Evolutionary conservation across 352 stramenopile genomes (phyloP).

Genomic region (Globisporangium splendens): DNA sequence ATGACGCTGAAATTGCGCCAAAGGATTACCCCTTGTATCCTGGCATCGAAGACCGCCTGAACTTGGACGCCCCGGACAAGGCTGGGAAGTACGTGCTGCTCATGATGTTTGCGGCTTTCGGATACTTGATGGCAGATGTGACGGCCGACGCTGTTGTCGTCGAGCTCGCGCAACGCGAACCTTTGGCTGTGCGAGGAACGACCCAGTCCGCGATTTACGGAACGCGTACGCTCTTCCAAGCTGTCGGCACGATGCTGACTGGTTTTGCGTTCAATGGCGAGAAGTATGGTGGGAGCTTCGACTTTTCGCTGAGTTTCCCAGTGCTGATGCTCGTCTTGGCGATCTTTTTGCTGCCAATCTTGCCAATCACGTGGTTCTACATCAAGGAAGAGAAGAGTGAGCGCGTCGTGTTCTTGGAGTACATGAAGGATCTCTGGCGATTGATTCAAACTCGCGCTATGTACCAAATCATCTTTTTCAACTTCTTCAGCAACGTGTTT

Average conservation of each 20-base stretch:
- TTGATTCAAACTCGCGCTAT: slow-evolving; percentile 28
- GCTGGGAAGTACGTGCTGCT: slow-evolving; percentile 32
- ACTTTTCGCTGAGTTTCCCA: slow-evolving; percentile 29
- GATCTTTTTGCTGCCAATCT: slow-evolving; percentile 12
- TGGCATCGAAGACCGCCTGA: neutral
- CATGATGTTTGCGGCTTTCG: slow-evolving; percentile 30
- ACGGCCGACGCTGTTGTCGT: slow-evolving; percentile 30
- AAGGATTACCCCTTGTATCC: slow-evolving; percentile 1
- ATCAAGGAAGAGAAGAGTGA: slow-evolving; percentile 28
- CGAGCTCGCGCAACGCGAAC: slow-evolving; percentile 34
- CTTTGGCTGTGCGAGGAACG: slow-evolving; percentile 20
- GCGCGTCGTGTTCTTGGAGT: slow-evolving; percentile 13
- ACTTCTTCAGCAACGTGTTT: slow-evolving; percentile 38
- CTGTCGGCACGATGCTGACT: slow-evolving; percentile 14
- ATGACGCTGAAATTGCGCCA: slow-evolving; percentile 8
- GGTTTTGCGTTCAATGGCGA: slow-evolving; percentile 27
- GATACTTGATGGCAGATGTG: slow-evolving; percentile 36
- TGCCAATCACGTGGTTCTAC: slow-evolving; percentile 28
- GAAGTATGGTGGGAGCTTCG: slow-evolving; percentile 24
- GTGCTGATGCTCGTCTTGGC: slow-evolving; percentile 22
- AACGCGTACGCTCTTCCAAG: slow-evolving; percentile 18
- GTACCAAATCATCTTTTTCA: slow-evolving; percentile 45
- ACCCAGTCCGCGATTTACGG: slow-evolving; percentile 33
- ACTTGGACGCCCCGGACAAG: slow-evolving; percentile 13
- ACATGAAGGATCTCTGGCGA: slow-evolving; percentile 26